Evolutionary conservation across 768 basidiomycete genomes (phyloP).

Genomic region (Phylloporus sp.): DNA sequence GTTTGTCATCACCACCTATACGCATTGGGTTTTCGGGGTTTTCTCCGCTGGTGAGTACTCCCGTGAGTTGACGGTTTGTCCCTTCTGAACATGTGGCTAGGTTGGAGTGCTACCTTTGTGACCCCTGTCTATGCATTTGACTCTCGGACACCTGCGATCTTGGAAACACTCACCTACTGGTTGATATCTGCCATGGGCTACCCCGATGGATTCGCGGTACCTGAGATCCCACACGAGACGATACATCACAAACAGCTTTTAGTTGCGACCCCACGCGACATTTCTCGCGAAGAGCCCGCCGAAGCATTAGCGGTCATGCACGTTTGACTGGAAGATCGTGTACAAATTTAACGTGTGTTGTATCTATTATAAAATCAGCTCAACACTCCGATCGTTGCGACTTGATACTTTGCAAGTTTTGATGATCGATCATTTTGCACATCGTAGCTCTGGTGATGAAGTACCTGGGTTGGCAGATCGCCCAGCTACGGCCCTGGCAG

Average conservation of each 20-base stretch:
- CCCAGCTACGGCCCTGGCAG: too few relatives aligned
- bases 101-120: conserved; percentile 51
- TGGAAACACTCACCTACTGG: conserved; percentile 55
- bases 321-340: conserved; percentile 7
- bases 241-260: conserved; percentile 21
- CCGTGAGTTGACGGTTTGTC: not conserved
- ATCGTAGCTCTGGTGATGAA: too few relatives aligned
- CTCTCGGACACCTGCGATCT: conserved; percentile 41
- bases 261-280: conserved; percentile 23
- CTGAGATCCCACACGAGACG: conserved; percentile 21
- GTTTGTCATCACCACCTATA: conserved; percentile 43
- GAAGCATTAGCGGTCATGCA: conserved; percentile 18
- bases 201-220: conserved; percentile 28
- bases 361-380: not conserved
- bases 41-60: conserved; percentile 37
- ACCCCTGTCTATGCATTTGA: conserved; percentile 43
- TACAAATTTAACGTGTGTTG: not conserved
- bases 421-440: too few relatives aligned
- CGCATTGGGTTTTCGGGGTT: conserved; percentile 41
- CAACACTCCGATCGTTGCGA: not conserved
- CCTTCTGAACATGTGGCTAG: conserved; percentile 29
- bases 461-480: too few relatives aligned
- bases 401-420: too few relatives aligned
- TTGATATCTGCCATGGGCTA: conserved; percentile 48
- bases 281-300: conserved; percentile 19